Conservation (phyloP, 768 basidiomycete species). For the Pulveroboletus sp. region DNA sequence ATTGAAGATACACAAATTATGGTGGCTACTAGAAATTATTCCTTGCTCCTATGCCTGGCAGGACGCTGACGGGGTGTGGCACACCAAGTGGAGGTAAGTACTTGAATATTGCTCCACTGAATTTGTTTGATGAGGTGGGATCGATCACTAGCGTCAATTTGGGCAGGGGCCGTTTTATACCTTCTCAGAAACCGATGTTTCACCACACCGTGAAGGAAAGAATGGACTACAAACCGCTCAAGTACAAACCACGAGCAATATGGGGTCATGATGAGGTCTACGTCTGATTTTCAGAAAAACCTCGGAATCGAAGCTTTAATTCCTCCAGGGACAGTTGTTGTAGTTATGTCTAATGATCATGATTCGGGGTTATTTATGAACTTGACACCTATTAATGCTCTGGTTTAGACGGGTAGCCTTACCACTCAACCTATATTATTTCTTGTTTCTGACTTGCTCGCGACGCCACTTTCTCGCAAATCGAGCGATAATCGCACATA, state of each 20-base stretch:
- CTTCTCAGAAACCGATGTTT: slow-evolving; percentile 46
- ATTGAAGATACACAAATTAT: slow-evolving; percentile 39
- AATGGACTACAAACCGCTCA: slow-evolving; percentile 41
- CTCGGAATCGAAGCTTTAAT: neutral
- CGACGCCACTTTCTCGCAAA: too few species aligned
- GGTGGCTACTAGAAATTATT: slow-evolving; percentile 74
- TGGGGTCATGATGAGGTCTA: slow-evolving; percentile 47
- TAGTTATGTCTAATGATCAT: neutral
- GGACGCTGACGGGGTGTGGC: slow-evolving; percentile 51
- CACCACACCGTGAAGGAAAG: slow-evolving; percentile 61
- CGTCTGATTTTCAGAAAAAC: slow-evolving; percentile 22
- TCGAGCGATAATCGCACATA: too few species aligned
- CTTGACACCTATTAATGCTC: neutral
- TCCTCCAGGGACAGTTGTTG: neutral
- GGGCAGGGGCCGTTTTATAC: slow-evolving; percentile 53
- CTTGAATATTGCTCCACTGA: neutral
- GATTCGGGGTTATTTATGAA: neutral
- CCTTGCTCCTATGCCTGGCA: slow-evolving; percentile 54
- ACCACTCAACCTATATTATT: neutral
- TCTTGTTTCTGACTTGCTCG: neutral
- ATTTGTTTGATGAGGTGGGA: slow-evolving; percentile 1
- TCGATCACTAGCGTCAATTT: slow-evolving; percentile 35
- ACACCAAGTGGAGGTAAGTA: slow-evolving; percentile 49
- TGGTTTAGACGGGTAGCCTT: neutral
- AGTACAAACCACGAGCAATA: slow-evolving; percentile 55